A percentile compares a stretch with the other conserved stretches of the same genome.
Conservation (phyloP, 148 eudicot species). For the Rhododendron kiyosumense region DNA sequence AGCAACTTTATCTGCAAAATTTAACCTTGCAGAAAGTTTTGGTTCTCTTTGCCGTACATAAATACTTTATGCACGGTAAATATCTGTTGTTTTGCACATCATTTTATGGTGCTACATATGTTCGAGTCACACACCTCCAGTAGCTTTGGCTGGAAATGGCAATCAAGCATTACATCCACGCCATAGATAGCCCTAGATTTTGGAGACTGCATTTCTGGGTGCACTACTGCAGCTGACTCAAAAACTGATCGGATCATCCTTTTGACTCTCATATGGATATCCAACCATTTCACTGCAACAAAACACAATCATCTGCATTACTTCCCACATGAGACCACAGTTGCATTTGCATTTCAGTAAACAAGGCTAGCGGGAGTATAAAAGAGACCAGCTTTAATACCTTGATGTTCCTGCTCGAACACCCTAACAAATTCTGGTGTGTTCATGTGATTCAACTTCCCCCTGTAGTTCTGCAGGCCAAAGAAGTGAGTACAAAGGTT, state of each 20-base stretch:
- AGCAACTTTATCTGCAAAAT: constrained; percentile 1
- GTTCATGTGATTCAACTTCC: constrained; percentile 63
- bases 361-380: neutral
- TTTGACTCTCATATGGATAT: constrained; percentile 56
- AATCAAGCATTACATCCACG: constrained; percentile 90
- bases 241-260: constrained; percentile 82
- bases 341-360: neutral
- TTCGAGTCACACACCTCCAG: constrained; percentile 60
- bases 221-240: constrained; percentile 74
- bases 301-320: constrained; percentile 5
- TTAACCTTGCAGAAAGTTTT: neutral
- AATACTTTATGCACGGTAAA: neutral
- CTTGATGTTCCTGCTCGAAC: constrained; percentile 84
- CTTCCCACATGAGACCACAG: neutral
- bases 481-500: neutral
- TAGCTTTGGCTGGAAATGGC: constrained; percentile 67
- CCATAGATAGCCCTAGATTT: constrained; percentile 93
- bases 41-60: neutral
- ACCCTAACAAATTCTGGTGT: constrained; percentile 74
- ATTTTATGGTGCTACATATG: neutral
- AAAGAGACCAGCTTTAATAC: constrained; percentile 24
- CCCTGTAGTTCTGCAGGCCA: constrained; percentile 72
- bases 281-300: constrained; percentile 74
- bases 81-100: neutral
- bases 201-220: constrained; percentile 84